These are phyloP conservation scores for Erodium chrysanthum DNA, from an alignment of 441 rosid genomes.

Conservation along the genomic window DNA sequence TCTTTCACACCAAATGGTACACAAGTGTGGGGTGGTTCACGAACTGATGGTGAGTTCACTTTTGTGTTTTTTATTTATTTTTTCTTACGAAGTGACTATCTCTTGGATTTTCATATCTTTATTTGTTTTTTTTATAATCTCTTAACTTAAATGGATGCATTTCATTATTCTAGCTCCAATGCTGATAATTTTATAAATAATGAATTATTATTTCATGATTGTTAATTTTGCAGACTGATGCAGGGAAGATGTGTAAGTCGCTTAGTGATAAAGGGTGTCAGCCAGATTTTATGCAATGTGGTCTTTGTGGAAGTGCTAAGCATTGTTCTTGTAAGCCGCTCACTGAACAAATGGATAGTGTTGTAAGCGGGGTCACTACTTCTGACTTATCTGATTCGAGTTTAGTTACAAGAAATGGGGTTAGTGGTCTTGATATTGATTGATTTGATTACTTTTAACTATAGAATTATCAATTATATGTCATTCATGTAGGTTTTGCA, in stretches of 20 bases:
- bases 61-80: background rate
- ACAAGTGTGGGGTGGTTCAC: slow-evolving; percentile 50
- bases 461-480: background rate
- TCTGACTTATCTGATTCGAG: slow-evolving; percentile 27
- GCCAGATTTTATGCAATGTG: slow-evolving; percentile 32
- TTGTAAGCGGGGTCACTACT: slow-evolving; percentile 17
- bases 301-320: slow-evolving; percentile 38
- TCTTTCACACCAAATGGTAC: slow-evolving; percentile 77
- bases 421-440: slow-evolving; percentile 7
- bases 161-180: background rate
- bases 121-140: background rate
- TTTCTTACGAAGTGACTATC: background rate
- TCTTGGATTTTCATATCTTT: background rate
- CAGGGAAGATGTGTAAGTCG: slow-evolving; percentile 49
- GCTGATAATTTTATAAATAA: background rate
- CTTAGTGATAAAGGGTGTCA: slow-evolving; percentile 36
- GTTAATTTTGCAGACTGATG: slow-evolving; percentile 42
- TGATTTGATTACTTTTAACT: slow-evolving; percentile 7
- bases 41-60: slow-evolving; percentile 56
- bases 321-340: slow-evolving; percentile 44
- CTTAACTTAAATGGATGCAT: background rate
- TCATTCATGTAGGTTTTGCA: slow-evolving; percentile 1
- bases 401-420: slow-evolving; percentile 12
- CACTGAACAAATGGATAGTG: slow-evolving; percentile 32
- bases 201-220: background rate